These are phyloP conservation scores for Microcos paniculata DNA, from an alignment of 345 rosid genomes.

Conservation along the genomic window DNA sequence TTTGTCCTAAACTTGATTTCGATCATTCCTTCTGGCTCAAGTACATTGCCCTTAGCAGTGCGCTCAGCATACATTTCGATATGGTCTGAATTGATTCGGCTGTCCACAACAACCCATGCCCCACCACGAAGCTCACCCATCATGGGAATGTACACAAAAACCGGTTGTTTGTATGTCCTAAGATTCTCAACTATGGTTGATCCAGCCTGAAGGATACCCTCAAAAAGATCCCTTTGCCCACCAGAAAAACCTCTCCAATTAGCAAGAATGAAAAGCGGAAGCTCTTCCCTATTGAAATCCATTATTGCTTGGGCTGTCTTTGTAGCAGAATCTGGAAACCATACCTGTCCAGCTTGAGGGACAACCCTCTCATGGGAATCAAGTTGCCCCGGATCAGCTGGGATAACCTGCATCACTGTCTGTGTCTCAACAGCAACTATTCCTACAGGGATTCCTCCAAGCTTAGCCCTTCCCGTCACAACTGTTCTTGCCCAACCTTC, in stretches of 20 bases:
- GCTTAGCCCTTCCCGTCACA: slow-evolving; percentile 99
- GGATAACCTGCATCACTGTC: slow-evolving; percentile 96
- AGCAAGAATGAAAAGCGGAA: slow-evolving; percentile 93
- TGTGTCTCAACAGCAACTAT: slow-evolving; percentile 99
- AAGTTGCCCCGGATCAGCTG: slow-evolving; percentile 99
- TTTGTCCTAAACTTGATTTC: slow-evolving; percentile 94
- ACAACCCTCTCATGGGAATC: slow-evolving; percentile 99
- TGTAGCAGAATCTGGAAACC: slow-evolving; percentile 99
- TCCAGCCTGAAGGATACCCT: slow-evolving; percentile 99
- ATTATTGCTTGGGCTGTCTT: slow-evolving; percentile 96
- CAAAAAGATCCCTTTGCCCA: slow-evolving; percentile 97
- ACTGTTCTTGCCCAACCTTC: slow-evolving; percentile 99
- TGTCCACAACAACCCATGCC: slow-evolving; percentile 99
- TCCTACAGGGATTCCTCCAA: slow-evolving; percentile 98
- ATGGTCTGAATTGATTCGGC: slow-evolving; percentile 87
- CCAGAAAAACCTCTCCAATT: slow-evolving; percentile 99
- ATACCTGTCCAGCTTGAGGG: slow-evolving; percentile 99
- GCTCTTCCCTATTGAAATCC: slow-evolving; percentile 95
- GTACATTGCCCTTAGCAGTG: slow-evolving; percentile 93
- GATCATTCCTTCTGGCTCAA: slow-evolving; percentile 97
- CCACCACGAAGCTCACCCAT: slow-evolving; percentile 99
- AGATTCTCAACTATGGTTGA: slow-evolving; percentile 97
- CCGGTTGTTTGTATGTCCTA: slow-evolving; percentile 94
- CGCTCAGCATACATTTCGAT: slow-evolving; percentile 98
- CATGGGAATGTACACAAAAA: slow-evolving; percentile 95